Conservation (phyloP, 106 monocot species). For the Dendrobium catenatum region DNA sequence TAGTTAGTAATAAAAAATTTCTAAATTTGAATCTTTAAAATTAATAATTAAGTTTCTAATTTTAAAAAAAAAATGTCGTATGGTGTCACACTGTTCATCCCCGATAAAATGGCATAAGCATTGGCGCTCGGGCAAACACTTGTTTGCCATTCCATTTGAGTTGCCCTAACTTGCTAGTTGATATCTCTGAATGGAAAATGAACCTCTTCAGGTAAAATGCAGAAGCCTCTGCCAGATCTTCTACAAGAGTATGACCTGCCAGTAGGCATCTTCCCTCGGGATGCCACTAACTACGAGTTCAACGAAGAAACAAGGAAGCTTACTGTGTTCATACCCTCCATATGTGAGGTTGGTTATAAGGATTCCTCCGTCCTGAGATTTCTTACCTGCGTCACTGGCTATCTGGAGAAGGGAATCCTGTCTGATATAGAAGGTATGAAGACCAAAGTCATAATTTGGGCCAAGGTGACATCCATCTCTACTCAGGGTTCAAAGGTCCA, state of each 20-base stretch:
- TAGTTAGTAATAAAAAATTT: too few species aligned
- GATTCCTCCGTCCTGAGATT: slow-evolving; percentile 81
- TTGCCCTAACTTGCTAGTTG: background rate
- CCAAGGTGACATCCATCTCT: slow-evolving; percentile 51
- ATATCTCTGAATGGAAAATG: background rate
- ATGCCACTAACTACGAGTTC: slow-evolving; percentile 84
- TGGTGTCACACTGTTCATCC: too few species aligned
- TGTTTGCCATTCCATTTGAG: too few species aligned
- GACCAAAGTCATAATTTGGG: slow-evolving; percentile 82
- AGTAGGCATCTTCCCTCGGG: slow-evolving; percentile 66
- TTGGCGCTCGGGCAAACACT: too few species aligned
- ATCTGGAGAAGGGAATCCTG: slow-evolving; percentile 80
- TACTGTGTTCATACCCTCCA: slow-evolving; percentile 66
- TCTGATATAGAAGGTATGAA: slow-evolving; percentile 83
- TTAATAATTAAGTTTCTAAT: too few species aligned
- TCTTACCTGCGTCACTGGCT: slow-evolving; percentile 57
- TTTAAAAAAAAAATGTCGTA: too few species aligned
- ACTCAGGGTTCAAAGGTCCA: slow-evolving; percentile 71
- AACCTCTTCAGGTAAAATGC: slow-evolving; percentile 67
- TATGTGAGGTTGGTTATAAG: slow-evolving; percentile 87
- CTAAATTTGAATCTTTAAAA: too few species aligned
- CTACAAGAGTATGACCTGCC: slow-evolving; percentile 73
- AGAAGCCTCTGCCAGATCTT: slow-evolving; percentile 81
- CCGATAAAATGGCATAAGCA: too few species aligned
- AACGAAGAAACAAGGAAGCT: slow-evolving; percentile 67